phyloP scores from a whole-genome alignment of 345 rosid species.

The Angophora floribunda region DNA sequence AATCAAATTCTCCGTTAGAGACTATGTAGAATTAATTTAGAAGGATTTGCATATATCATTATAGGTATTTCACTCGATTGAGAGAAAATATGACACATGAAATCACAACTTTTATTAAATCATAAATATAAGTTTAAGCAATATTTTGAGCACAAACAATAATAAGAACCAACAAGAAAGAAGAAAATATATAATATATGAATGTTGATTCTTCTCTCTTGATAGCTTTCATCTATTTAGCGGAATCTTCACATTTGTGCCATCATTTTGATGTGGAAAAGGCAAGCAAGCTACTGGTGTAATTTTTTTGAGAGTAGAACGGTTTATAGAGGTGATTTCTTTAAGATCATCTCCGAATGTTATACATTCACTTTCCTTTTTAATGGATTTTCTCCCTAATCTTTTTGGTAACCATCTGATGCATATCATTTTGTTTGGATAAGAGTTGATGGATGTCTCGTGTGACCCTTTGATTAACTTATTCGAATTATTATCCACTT shows the following conservation, averaged over 20 bases:
- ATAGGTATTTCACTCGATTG: neutral
- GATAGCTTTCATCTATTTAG: neutral
- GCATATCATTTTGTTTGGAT: neutral
- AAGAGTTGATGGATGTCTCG: neutral
- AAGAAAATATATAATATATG: neutral
- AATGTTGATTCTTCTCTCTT: neutral
- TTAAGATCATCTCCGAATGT: neutral
- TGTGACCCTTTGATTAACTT: neutral
- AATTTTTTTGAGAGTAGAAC: neutral
- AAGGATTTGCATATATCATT: neutral
- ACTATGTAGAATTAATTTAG: neutral
- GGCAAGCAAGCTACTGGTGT: neutral
- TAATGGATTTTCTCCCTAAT: neutral
- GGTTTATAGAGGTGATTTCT: neutral
- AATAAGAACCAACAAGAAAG: neutral
- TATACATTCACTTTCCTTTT: neutral
- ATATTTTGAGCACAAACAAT: neutral
- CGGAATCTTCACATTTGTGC: neutral
- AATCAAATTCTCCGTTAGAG: neutral
- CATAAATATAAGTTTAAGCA: neutral
- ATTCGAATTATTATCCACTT: neutral
- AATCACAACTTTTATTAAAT: neutral
- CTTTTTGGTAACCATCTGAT: neutral
- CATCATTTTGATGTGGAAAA: neutral
- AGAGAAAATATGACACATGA: neutral